Percentiles rank a stretch among this genome's conserved stretches.
Evolutionary conservation across 345 rosid genomes (phyloP).

Genomic region (Ceriops zippeliana): DNA sequence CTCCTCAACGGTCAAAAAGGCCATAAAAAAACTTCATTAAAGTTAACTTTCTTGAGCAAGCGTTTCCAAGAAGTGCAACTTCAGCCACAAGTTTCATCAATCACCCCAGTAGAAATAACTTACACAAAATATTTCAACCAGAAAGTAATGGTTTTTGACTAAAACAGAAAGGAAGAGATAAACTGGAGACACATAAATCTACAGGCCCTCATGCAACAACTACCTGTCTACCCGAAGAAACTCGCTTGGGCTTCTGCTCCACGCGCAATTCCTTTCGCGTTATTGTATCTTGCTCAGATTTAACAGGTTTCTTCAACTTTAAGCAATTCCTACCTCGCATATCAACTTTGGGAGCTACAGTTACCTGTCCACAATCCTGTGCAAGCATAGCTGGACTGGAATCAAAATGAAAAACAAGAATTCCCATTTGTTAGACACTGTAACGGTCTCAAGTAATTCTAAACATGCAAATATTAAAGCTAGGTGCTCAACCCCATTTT

Average conservation of each 20-base stretch:
- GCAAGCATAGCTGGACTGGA: constrained; percentile 43
- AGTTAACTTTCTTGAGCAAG: neutral
- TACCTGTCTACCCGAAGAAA: constrained; percentile 38
- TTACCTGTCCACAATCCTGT: constrained; percentile 27
- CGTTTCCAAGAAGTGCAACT: neutral
- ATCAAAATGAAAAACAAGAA: constrained; percentile 10
- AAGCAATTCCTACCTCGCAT: constrained; percentile 64
- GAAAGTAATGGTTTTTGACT: neutral
- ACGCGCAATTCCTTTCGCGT: constrained; percentile 16
- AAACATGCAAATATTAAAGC: neutral
- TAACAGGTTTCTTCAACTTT: constrained; percentile 45
- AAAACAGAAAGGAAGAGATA: neutral
- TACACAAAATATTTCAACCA: neutral
- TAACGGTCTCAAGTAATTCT: too few species aligned
- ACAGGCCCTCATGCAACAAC: constrained; percentile 1
- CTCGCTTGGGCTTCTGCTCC: constrained; percentile 32
- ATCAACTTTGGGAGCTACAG: constrained; percentile 41
- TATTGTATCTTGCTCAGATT: constrained; percentile 25
- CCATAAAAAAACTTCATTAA: neutral
- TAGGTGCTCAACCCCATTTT: neutral
- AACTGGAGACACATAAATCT: too few species aligned
- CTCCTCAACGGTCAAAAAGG: constrained; percentile 3
- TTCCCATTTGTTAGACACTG: neutral
- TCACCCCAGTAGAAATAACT: neutral
- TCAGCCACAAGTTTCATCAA: neutral